Evolutionary conservation across 352 stramenopile species (phyloP).

Genomic region (Phytophthora capsici): DNA sequence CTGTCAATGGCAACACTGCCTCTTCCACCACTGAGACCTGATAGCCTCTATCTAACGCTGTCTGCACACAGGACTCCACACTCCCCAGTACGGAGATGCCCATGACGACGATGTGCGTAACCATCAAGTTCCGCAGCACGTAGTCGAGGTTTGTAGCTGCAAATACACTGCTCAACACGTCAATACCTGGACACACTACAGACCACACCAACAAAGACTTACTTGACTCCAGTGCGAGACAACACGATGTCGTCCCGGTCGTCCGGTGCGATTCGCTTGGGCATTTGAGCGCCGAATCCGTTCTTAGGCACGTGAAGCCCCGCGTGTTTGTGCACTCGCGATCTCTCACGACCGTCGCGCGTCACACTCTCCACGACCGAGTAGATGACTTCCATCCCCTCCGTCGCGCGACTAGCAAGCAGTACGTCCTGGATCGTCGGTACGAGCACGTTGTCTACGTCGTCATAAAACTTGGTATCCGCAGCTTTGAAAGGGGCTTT

Average conservation of each 20-base stretch:
- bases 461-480: constrained; percentile 50
- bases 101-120: constrained; percentile 86
- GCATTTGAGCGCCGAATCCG: constrained; percentile 75
- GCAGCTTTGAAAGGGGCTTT: constrained; percentile 15
- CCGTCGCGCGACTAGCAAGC: constrained; percentile 51
- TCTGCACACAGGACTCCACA: constrained; percentile 81
- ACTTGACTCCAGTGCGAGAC: constrained; percentile 82
- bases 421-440: constrained; percentile 70
- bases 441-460: constrained; percentile 56
- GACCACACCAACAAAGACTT: constrained; percentile 18
- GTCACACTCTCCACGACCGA: constrained; percentile 91
- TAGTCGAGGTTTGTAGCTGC: constrained; percentile 90
- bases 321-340: constrained; percentile 87
- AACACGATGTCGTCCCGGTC: constrained; percentile 83
- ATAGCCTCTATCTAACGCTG: constrained; percentile 89
- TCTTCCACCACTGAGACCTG: constrained; percentile 87
- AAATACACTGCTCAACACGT: constrained; percentile 68
- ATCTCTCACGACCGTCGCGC: constrained; percentile 82
- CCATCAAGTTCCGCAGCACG: constrained; percentile 84
- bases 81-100: constrained; percentile 87
- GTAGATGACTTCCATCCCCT: constrained; percentile 88
- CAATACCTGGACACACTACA: background rate
- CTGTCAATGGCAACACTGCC: constrained; percentile 47
- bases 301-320: constrained; percentile 76
- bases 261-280: constrained; percentile 50